Percentiles rank a stretch among this genome's conserved stretches.
Evolutionary conservation across 1,284 basidiomycete genomes (phyloP).

Genomic region (Melampsora larici-populina): DNA sequence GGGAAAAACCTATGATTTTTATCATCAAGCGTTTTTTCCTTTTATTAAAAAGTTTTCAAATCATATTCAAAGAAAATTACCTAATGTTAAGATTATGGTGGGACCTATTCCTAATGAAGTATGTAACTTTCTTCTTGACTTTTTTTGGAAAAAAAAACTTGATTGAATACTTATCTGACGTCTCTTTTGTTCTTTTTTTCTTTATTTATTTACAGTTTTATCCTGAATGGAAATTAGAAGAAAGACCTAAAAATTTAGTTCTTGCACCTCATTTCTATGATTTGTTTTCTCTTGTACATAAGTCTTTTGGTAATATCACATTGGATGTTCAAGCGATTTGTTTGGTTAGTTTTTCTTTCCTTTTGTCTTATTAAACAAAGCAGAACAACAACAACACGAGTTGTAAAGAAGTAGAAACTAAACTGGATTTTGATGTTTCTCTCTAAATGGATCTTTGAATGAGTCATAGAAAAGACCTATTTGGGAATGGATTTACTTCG

Average conservation of each 20-base stretch:
- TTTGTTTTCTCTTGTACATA: conserved; percentile 75
- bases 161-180: background rate
- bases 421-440: no score
- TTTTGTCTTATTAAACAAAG: background rate
- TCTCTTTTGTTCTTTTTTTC: background rate
- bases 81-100: conserved; percentile 63
- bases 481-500: conserved; percentile 64
- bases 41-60: conserved; percentile 71
- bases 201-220: conserved; percentile 45
- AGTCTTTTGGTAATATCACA: conserved; percentile 73
- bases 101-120: conserved; percentile 91
- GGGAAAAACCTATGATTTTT: conserved; percentile 60
- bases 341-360: conserved; percentile 63
- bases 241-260: conserved; percentile 70
- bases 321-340: conserved; percentile 80
- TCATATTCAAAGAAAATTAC: conserved; percentile 58
- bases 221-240: conserved; percentile 54
- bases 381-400: no score
- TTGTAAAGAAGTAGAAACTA: no score
- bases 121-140: conserved; percentile 34
- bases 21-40: conserved; percentile 71
- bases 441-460: background rate
- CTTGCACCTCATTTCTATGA: conserved; percentile 95
- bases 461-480: background rate
- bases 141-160: background rate